Base-by-base conservation (phyloP, 176 grass and related monocot species). In the Ananas comosus region DNA sequence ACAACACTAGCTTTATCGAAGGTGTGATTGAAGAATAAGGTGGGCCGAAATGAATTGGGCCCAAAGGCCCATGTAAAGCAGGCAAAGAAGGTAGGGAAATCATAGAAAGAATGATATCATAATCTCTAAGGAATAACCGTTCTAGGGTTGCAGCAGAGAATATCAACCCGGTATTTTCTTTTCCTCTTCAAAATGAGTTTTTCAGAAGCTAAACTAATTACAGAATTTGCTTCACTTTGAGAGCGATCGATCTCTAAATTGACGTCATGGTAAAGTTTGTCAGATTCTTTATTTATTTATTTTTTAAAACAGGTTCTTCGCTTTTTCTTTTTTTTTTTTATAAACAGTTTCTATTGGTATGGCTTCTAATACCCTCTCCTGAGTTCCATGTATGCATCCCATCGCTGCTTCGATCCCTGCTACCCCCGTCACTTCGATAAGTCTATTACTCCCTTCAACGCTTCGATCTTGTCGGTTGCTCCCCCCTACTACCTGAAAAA, bases 91-190 rank as follows among this genome's bases (percentile, higher is more conserved):
- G 89, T 83, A 97, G 88, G 19, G 94, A 86, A 80, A 97, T 84
- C 94, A 97, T 92, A 14, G 94, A 92, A 69, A 87, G 84, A 80
- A 92, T 88, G 75, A 97, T 90, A 74, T 97, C 94, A 78, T 97
- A 97, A 76, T 97, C 89, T 14, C 89, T 88, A 54, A 85, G 87
- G 74, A 97, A 88, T 33, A 97, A 68, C 9, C 89, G 77, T 75
- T 97, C 94, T 67, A 97, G 58, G 58, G 94, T 86, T 83, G 83
- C 94, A 97, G 64, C 93, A 81, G 66, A 97, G 87, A 73, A 97
- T 89, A 85, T 97, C 94, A 83, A 92, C 84, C 69, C 75, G 80
- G 68, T 92, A 97, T 79, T 92, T 97, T 63, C 93, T 97, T 80
- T 77, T 90, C 70, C 65, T 87, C 81, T 87, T 92, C 23, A 67